A percentile compares a stretch with the other conserved stretches of the same genome.
These are phyloP conservation scores for Solanum appendiculatum DNA, from an alignment of 257 asterid genomes.

Conservation along the genomic window DNA sequence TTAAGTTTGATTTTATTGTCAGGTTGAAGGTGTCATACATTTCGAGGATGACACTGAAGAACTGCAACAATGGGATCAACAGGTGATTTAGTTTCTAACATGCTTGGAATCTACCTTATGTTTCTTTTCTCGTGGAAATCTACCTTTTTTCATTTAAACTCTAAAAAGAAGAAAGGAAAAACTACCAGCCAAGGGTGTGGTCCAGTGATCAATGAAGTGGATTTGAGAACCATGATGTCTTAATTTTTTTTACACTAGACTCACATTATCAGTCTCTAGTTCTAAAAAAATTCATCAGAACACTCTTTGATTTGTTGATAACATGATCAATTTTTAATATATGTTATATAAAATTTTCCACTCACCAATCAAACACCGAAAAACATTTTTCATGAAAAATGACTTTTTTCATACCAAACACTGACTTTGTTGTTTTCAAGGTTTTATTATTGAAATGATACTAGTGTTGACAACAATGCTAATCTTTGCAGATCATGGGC, in stretches of 20 bases:
- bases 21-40: constrained; percentile 96
- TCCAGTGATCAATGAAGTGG: not conserved
- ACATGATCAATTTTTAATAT: not conserved
- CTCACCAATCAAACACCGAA: not conserved
- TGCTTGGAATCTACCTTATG: not conserved
- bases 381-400: not conserved
- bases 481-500: constrained; percentile 64
- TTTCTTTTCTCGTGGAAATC: not conserved
- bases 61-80: constrained; percentile 98
- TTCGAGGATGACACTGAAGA: constrained; percentile 95
- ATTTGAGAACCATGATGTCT: not conserved
- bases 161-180: not conserved
- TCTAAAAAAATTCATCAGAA: not conserved
- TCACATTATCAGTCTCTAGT: not conserved
- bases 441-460: not conserved
- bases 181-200: not conserved
- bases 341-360: not conserved
- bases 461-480: not conserved
- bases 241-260: not conserved
- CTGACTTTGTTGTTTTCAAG: not conserved
- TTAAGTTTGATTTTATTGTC: constrained; percentile 4
- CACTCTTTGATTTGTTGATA: not conserved
- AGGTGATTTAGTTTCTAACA: constrained; percentile 33
- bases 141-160: not conserved
- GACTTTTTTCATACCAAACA: not conserved